Evolutionary conservation across 2,329 filamentous ascomycete genomes (phyloP).

Genomic region (Xylaria sp.): DNA sequence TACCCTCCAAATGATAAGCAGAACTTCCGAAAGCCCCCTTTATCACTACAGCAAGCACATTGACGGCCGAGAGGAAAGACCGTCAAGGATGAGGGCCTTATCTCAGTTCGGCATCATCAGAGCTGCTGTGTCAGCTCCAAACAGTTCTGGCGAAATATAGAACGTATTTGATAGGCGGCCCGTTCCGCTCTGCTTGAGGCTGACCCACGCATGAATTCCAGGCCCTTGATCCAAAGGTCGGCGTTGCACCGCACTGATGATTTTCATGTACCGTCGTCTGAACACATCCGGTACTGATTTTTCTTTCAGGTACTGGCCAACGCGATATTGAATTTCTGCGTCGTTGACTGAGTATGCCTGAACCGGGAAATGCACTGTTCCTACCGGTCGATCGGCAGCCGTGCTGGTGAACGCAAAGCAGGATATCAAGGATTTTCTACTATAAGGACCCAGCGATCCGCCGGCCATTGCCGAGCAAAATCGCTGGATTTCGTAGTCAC

Average conservation of each 20-base stretch:
- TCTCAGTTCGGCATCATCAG: too few species aligned
- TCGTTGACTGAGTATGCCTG: constrained; percentile 33
- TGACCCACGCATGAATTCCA: constrained; percentile 38
- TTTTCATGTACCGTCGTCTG: constrained; percentile 26
- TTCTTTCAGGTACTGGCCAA: constrained; percentile 33
- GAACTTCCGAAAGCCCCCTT: too few species aligned
- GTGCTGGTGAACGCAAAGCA: constrained; percentile 38
- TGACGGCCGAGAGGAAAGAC: too few species aligned
- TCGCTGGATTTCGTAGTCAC: constrained; percentile 37
- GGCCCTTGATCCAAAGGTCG: constrained; percentile 23
- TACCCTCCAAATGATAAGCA: too few species aligned
- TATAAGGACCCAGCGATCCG: constrained; percentile 31
- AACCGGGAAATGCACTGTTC: constrained; percentile 38
- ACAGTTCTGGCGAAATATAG: constrained; percentile 37
- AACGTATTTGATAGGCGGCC: constrained; percentile 34
- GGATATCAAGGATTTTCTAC: constrained; percentile 31
- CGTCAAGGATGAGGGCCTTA: too few species aligned
- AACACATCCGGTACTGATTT: constrained; percentile 17
- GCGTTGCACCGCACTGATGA: constrained; percentile 36
- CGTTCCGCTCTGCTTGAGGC: constrained; percentile 31
- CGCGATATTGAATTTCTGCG: constrained; percentile 24
- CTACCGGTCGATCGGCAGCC: constrained; percentile 16
- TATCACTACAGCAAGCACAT: too few species aligned
- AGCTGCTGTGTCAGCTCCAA: constrained; percentile 3
- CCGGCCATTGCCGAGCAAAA: constrained; percentile 35